Evolutionary conservation across 176 grass and related monocot genomes (phyloP).

Genomic region (Carex littledalei): DNA sequence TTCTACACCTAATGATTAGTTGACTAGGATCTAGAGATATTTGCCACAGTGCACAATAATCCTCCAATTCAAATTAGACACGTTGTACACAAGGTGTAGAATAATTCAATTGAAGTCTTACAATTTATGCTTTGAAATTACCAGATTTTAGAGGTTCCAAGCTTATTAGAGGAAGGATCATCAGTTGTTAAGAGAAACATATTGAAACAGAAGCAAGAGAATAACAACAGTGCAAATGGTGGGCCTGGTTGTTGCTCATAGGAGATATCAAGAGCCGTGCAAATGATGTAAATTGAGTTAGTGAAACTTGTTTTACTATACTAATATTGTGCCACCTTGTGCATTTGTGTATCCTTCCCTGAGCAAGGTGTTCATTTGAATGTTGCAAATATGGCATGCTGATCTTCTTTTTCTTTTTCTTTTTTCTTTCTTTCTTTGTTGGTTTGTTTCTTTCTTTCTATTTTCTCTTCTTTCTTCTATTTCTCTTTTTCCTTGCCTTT

Average conservation of each 20-base stretch:
- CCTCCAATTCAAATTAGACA: background rate
- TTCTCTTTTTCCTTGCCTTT: background rate
- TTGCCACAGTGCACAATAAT: background rate
- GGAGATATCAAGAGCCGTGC: slow-evolving; percentile 20
- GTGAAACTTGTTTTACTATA: slow-evolving; percentile 15
- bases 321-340: slow-evolving; percentile 4
- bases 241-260: slow-evolving; percentile 51
- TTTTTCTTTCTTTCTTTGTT: background rate
- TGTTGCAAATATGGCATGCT: slow-evolving; percentile 22
- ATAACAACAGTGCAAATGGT: slow-evolving; percentile 23
- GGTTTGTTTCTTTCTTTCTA: background rate
- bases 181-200: slow-evolving; percentile 66
- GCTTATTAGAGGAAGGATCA: slow-evolving; percentile 74
- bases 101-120: background rate
- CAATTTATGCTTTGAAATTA: background rate
- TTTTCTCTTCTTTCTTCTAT: background rate
- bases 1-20: background rate
- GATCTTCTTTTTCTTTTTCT: background rate
- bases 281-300: slow-evolving; percentile 40
- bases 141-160: slow-evolving; percentile 90
- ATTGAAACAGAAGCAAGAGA: slow-evolving; percentile 84
- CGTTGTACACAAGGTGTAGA: background rate
- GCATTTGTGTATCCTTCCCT: slow-evolving; percentile 15
- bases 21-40: background rate
- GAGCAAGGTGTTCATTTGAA: slow-evolving; percentile 31